Conservation (phyloP, 176 grass and related monocot genomes). For the maize (Zea mays) region DNA sequence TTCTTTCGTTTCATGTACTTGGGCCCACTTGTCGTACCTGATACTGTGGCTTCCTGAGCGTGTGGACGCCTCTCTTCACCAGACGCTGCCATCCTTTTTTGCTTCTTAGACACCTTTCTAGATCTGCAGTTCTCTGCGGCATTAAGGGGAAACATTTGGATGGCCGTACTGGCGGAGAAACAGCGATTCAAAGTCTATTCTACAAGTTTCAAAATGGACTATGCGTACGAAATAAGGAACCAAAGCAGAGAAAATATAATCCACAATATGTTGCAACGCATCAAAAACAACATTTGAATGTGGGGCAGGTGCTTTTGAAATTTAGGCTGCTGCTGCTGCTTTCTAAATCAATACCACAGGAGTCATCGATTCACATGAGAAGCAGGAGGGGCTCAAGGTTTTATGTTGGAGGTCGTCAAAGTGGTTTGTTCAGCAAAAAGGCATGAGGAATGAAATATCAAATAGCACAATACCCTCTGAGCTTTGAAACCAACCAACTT, state of each 20-base stretch:
- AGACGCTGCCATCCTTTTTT: constrained; percentile 72
- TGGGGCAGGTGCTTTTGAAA: background rate
- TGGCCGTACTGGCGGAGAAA: background rate
- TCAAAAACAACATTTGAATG: constrained; percentile 10
- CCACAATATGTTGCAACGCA: constrained; percentile 12
- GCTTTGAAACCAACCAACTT: background rate
- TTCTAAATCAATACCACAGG: background rate
- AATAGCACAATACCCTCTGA: background rate
- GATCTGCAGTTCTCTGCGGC: constrained; percentile 64
- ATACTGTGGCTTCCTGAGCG: constrained; percentile 83
- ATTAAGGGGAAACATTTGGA: background rate
- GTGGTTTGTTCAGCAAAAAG: background rate
- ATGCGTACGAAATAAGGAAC: background rate
- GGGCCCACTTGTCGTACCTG: constrained; percentile 50
- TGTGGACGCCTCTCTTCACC: constrained; percentile 86
- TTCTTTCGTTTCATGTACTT: constrained; percentile 17
- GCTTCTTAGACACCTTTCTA: constrained; percentile 60
- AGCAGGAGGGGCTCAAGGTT: background rate
- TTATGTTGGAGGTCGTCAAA: background rate
- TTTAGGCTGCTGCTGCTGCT: constrained; percentile 15
- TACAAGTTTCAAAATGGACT: background rate
- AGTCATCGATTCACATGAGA: background rate
- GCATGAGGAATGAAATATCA: background rate
- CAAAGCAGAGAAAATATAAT: background rate
- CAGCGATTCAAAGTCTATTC: background rate